A percentile compares a stretch with the other conserved stretches of the same genome.
These are phyloP conservation scores for Chaetomium cochliodes DNA, from an alignment of 495 filamentous ascomycete species.

Conservation along the genomic window DNA sequence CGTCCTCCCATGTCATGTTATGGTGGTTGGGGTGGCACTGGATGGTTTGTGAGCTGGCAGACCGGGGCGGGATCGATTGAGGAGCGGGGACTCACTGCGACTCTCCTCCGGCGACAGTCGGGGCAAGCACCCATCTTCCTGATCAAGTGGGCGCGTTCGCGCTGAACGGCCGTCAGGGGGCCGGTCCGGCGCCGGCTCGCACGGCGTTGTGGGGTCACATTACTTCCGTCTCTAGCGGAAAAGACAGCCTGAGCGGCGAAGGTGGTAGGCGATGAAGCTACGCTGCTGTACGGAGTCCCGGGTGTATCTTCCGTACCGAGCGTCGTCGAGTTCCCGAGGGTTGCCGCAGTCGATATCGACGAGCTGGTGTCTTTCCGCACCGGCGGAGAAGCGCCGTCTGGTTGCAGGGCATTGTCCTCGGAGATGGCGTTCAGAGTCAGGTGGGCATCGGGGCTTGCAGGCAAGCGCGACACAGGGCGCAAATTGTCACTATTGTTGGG, in stretches of 20 bases:
- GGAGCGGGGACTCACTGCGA: constrained; percentile 43
- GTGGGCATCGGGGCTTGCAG: constrained; percentile 21
- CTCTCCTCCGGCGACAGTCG: constrained; percentile 49
- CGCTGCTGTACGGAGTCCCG: constrained; percentile 45
- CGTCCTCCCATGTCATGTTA: constrained; percentile 53
- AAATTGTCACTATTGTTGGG: constrained; percentile 42
- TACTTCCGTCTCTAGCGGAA: constrained; percentile 49
- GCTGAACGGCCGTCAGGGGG: constrained; percentile 46
- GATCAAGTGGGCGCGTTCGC: constrained; percentile 50
- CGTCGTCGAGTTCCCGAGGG: constrained; percentile 39
- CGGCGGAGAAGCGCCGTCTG: constrained; percentile 42
- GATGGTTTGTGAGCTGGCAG: constrained; percentile 13
- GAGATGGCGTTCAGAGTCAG: constrained; percentile 31
- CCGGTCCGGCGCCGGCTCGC: constrained; percentile 49
- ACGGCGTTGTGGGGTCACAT: constrained; percentile 46
- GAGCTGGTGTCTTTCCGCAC: constrained; percentile 50
- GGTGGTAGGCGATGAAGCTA: constrained; percentile 39
- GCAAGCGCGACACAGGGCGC: constrained; percentile 34
- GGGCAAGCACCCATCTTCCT: constrained; percentile 50
- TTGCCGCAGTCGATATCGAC: constrained; percentile 46
- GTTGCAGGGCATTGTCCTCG: constrained; percentile 36
- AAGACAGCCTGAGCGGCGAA: constrained; percentile 44
- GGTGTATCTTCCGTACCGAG: constrained; percentile 43
- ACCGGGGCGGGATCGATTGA: too few relatives aligned
- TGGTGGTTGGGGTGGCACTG: constrained; percentile 54